Evolutionary conservation across 1,284 basidiomycete species (phyloP).

Genomic region (Sporisorium scitamineum): DNA sequence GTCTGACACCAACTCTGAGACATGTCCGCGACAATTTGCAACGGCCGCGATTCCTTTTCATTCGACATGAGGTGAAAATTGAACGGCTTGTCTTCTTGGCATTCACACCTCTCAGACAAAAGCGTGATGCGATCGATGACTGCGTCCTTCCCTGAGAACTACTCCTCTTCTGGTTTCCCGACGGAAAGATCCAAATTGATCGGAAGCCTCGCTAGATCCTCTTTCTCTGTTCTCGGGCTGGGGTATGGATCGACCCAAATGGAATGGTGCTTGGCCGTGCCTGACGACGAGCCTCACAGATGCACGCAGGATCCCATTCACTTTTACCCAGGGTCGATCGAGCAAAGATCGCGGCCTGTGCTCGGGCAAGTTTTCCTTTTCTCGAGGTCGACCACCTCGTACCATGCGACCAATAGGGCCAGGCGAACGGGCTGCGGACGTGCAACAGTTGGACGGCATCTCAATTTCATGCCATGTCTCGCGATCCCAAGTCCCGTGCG

Average conservation of each 20-base stretch:
- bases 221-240: neutral
- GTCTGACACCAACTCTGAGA: conserved; percentile 8
- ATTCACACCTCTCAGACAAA: neutral
- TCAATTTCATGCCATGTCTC: neutral
- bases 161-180: too few species aligned
- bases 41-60: too few species aligned
- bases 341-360: neutral
- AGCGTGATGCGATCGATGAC: neutral
- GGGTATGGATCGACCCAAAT: too few species aligned
- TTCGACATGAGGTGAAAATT: too few species aligned
- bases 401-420: neutral
- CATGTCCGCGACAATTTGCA: neutral
- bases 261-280: neutral
- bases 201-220: neutral
- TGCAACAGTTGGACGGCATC: neutral
- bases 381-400: too few species aligned
- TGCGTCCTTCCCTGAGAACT: neutral
- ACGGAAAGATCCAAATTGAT: neutral
- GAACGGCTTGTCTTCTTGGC: neutral
- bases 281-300: neutral
- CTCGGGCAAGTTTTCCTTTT: too few species aligned
- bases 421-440: neutral
- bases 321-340: neutral
- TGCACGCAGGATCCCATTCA: neutral
- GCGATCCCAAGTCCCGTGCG: neutral